These are phyloP conservation scores for Aspergillus unguis DNA, from an alignment of 2,329 filamentous ascomycete species.

Conservation along the genomic window DNA sequence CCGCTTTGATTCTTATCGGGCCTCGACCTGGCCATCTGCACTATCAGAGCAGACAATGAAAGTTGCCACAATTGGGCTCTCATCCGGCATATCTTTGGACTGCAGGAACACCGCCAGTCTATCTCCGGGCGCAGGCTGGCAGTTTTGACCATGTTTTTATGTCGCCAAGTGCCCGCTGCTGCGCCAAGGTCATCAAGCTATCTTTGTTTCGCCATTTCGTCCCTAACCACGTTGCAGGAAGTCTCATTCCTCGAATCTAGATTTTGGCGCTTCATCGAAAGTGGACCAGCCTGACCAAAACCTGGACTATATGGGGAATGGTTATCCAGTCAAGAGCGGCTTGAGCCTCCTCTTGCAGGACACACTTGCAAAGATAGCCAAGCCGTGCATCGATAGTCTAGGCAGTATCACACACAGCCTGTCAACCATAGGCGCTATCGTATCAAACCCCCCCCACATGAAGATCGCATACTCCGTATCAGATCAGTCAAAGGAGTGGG, in stretches of 20 bases:
- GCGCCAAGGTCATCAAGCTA: constrained; percentile 20
- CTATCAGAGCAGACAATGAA: no score
- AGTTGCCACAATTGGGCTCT: no score
- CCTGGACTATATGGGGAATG: background rate
- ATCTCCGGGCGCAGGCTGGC: constrained; percentile 9
- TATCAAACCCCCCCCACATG: constrained; percentile 5
- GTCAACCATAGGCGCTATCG: background rate
- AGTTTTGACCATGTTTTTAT: constrained; percentile 11
- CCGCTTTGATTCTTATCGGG: background rate
- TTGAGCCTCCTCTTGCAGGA: constrained; percentile 13
- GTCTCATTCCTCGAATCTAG: constrained; percentile 11
- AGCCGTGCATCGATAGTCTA: background rate
- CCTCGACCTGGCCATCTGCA: no score
- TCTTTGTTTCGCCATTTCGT: constrained; percentile 15
- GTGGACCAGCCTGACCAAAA: background rate
- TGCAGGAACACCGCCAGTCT: constrained; percentile 25
- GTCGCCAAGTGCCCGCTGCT: constrained; percentile 19
- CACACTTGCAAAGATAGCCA: constrained; percentile 5
- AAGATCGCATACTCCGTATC: constrained; percentile 6
- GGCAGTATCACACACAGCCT: background rate
- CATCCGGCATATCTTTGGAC: background rate
- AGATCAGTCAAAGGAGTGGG: background rate
- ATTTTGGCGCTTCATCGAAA: constrained; percentile 13
- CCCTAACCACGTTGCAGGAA: constrained; percentile 22
- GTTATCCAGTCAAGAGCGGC: constrained; percentile 6